These are phyloP conservation scores for Pythium rhizo-oryzae DNA, from an alignment of 352 stramenopile species.

Conservation along the genomic window DNA sequence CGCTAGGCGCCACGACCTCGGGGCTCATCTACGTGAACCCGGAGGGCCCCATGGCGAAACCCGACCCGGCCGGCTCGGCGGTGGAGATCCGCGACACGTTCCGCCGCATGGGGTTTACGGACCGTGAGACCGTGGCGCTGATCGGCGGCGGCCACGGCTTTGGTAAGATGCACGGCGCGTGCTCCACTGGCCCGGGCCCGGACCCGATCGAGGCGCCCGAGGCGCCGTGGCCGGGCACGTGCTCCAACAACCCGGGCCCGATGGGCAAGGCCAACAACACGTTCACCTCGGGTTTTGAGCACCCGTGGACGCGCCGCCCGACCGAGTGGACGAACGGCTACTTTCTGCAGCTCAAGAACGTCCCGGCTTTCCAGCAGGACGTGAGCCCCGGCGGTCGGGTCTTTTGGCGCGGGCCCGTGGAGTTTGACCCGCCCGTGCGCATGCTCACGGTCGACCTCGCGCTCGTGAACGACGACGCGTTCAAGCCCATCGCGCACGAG, in stretches of 20 bases:
- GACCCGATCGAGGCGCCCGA: conserved; percentile 53
- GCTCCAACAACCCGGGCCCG: conserved; percentile 35
- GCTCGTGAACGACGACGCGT: not conserved
- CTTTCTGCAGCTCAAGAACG: conserved; percentile 47
- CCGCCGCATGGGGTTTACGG: conserved; percentile 91
- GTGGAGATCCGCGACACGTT: conserved; percentile 92
- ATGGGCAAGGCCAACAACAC: conserved; percentile 71
- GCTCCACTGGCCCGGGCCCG: conserved; percentile 33
- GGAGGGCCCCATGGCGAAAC: conserved; percentile 37
- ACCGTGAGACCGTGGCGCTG: conserved; percentile 94
- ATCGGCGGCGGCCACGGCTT: conserved; percentile 79
- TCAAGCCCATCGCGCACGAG: not conserved
- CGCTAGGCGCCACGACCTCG: conserved; percentile 56
- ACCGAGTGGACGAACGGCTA: conserved; percentile 95
- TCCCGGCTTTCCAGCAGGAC: not conserved
- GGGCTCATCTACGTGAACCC: conserved; percentile 65
- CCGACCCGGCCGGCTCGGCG: conserved; percentile 35
- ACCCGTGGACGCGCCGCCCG: conserved; percentile 84
- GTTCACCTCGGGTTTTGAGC: conserved; percentile 81
- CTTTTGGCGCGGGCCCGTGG: not conserved
- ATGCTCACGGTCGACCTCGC: conserved; percentile 1
- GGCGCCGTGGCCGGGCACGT: conserved; percentile 55
- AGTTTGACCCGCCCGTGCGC: not conserved
- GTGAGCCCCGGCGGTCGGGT: not conserved
- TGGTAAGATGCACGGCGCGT: conserved; percentile 89